Conservation (phyloP, 768 basidiomycete species). For the Lentinus brumalis region DNA sequence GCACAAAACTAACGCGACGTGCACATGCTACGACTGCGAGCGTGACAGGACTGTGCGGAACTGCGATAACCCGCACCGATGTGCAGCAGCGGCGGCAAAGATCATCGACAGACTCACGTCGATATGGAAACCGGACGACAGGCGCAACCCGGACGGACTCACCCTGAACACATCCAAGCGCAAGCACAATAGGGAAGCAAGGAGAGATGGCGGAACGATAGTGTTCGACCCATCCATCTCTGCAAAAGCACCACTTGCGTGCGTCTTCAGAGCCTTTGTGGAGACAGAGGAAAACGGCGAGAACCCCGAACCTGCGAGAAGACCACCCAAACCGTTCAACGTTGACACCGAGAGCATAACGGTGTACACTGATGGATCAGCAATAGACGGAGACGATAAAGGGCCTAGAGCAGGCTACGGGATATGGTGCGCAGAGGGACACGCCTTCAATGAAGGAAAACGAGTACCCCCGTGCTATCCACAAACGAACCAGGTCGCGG, state of each 20-base stretch:
- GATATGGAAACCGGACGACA: neutral
- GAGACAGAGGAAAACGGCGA: neutral
- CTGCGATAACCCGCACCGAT: too few species aligned
- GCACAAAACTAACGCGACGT: too few species aligned
- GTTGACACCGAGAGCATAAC: neutral
- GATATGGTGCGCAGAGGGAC: neutral
- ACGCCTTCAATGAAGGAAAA: neutral
- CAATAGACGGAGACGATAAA: neutral
- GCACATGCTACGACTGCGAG: too few species aligned
- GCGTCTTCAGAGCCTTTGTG: neutral
- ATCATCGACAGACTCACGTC: too few species aligned
- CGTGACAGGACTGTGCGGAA: too few species aligned
- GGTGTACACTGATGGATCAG: constrained; percentile 1
- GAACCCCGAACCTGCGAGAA: neutral
- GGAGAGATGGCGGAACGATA: neutral
- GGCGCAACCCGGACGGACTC: neutral
- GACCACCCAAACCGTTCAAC: neutral
- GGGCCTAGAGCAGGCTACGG: neutral
- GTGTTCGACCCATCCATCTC: neutral
- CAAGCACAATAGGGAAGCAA: neutral
- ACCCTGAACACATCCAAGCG: neutral
- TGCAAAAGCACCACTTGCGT: neutral
- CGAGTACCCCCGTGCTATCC: neutral
- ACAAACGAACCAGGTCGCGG: constrained; percentile 1
- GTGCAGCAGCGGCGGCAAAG: too few species aligned